A percentile compares a stretch with the other conserved stretches of the same genome.
Evolutionary conservation across 1,284 basidiomycete species (phyloP).

Genomic region (Leccinum fallax): DNA sequence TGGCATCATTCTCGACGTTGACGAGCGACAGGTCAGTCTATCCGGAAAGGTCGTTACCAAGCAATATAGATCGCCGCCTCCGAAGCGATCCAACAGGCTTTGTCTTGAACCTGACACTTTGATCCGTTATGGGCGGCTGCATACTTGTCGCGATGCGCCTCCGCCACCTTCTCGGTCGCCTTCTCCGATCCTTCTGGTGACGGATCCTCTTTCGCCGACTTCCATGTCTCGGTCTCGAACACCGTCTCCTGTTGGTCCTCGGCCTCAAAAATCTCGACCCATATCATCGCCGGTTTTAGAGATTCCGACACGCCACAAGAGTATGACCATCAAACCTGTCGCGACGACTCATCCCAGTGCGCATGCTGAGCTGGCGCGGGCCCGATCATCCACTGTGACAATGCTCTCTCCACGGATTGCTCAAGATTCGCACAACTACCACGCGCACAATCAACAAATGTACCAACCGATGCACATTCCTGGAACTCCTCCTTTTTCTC

Average conservation of each 20-base stretch:
- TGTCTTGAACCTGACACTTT: conserved; percentile 13
- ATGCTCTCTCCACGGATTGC: conserved; percentile 29
- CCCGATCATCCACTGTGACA: conserved; percentile 35
- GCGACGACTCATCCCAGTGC: conserved; percentile 19
- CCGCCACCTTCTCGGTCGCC: conserved; percentile 35
- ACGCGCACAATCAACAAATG: conserved; percentile 37
- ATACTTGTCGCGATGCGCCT: conserved; percentile 24
- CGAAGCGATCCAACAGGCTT: conserved; percentile 20
- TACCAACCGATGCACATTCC: conserved; percentile 36
- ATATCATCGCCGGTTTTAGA: conserved; percentile 35
- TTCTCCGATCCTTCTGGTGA: conserved; percentile 33
- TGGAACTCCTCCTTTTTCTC: conserved; percentile 18
- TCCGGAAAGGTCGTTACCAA: conserved; percentile 46
- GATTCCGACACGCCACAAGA: conserved; percentile 34
- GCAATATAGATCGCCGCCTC: conserved; percentile 47
- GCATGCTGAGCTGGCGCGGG: conserved; percentile 27
- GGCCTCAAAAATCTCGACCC: conserved; percentile 40
- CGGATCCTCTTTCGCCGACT: conserved; percentile 27
- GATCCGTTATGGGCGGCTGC: conserved; percentile 12
- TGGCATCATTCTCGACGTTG: conserved; percentile 48
- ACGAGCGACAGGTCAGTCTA: conserved; percentile 29
- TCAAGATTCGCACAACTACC: conserved; percentile 38
- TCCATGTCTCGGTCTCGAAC: conserved; percentile 43
- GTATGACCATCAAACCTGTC: conserved; percentile 33
- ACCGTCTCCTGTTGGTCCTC: conserved; percentile 52